Percentiles rank a stretch among this genome's conserved stretches.
Conservation (phyloP, 2,329 filamentous ascomycete genomes). For the Bipolaris victoriae region DNA sequence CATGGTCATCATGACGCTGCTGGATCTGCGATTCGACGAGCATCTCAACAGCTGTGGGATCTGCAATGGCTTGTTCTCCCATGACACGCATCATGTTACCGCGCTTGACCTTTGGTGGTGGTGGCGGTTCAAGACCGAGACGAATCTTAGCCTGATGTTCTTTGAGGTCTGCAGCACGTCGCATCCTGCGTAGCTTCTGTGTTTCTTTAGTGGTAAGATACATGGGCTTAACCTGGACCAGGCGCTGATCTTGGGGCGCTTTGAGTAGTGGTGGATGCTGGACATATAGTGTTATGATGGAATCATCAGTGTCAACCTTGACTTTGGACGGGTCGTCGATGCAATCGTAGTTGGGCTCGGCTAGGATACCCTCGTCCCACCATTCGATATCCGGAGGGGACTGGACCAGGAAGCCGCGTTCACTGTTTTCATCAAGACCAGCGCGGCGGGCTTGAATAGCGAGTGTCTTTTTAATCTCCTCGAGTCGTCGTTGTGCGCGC, state of each 20-base stretch:
- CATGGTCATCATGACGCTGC: conserved; percentile 79
- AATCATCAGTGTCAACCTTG: conserved; percentile 78
- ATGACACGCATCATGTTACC: conserved; percentile 97
- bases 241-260: conserved; percentile 86
- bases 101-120: conserved; percentile 95
- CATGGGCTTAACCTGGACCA: conserved; percentile 83
- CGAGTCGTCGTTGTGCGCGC: conserved; percentile 83
- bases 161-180: conserved; percentile 90
- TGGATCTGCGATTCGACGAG: conserved; percentile 92
- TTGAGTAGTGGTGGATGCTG: conserved; percentile 92
- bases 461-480: conserved; percentile 93
- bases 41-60: conserved; percentile 95
- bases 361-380: conserved; percentile 92
- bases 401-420: conserved; percentile 87
- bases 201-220: conserved; percentile 90
- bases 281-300: conserved; percentile 86
- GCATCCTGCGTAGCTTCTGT: conserved; percentile 86
- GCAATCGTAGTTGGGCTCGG: conserved; percentile 74
- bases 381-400: conserved; percentile 89
- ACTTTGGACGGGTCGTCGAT: conserved; percentile 69
- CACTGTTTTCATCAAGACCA: conserved; percentile 92
- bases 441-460: conserved; percentile 85
- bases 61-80: conserved; percentile 90
- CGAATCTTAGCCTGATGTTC: conserved; percentile 97
- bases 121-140: conserved; percentile 85